phyloP scores from a whole-genome alignment of 768 basidiomycete species.

The Trametes cinnabarina region DNA sequence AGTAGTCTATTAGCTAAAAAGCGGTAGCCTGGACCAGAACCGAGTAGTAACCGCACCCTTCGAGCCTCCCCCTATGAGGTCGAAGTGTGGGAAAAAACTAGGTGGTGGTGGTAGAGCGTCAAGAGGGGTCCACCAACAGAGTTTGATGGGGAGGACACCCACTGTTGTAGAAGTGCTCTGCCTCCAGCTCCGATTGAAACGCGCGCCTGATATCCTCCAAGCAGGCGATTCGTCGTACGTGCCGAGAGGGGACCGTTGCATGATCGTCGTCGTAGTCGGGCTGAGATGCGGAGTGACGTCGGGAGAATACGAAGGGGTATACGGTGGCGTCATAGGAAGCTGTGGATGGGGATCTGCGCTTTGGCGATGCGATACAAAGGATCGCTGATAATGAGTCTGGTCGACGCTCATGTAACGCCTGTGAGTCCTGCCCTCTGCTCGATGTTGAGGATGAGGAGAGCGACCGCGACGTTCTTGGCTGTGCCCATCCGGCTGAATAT shows the following conservation, averaged over 20 bases:
- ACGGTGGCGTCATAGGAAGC: conserved; percentile 32
- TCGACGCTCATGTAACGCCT: conserved; percentile 32
- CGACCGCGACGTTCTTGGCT: conserved; percentile 23
- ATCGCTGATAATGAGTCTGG: conserved; percentile 31
- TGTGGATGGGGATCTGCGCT: conserved; percentile 17
- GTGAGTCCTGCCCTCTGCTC: neutral
- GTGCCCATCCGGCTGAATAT: conserved; percentile 25
- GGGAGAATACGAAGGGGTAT: conserved; percentile 27
- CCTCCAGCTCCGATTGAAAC: conserved; percentile 8
- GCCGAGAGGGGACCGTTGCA: conserved; percentile 15
- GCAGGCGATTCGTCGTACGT: conserved; percentile 23
- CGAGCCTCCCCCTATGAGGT: too few species aligned
- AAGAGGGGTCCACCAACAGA: too few species aligned
- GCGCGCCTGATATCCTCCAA: conserved; percentile 20
- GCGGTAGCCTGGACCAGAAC: too few species aligned
- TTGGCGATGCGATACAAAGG: conserved; percentile 28
- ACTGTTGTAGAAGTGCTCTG: conserved; percentile 7
- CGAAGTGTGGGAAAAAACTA: too few species aligned
- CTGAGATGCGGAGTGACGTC: conserved; percentile 13
- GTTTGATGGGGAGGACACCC: too few species aligned
- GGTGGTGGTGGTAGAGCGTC: too few species aligned
- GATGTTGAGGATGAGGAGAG: conserved; percentile 13
- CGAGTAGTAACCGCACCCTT: too few species aligned
- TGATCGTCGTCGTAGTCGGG: conserved; percentile 14
- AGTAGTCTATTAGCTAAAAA: too few species aligned